These are phyloP conservation scores for Lasiodiplodia sp. DNA, from an alignment of 2,329 filamentous ascomycete species.

Conservation along the genomic window DNA sequence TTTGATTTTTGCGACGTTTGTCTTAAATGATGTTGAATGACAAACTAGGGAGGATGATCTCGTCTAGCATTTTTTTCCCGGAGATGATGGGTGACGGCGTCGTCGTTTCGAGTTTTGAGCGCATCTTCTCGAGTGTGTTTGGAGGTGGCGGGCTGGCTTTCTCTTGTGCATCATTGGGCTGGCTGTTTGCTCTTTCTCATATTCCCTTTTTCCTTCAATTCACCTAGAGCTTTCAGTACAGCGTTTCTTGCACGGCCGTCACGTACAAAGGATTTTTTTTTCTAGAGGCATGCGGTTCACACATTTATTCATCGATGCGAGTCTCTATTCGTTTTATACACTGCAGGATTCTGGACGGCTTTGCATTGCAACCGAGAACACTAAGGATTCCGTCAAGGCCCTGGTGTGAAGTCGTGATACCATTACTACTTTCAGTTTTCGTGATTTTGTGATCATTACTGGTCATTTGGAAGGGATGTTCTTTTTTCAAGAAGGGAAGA, in stretches of 20 bases:
- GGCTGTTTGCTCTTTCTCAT: not conserved
- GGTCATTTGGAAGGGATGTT: not conserved
- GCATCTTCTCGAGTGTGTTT: not conserved
- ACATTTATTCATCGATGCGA: not conserved
- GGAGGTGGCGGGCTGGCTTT: not conserved
- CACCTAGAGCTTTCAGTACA: not conserved
- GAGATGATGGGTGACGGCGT: not conserved
- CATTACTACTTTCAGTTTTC: slow-evolving; percentile 18
- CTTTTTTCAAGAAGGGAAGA: slow-evolving; percentile 3
- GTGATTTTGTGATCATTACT: not conserved
- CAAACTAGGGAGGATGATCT: not conserved
- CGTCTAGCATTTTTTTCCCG: not conserved
- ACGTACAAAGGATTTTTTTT: not conserved
- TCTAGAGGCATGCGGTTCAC: not conserved
- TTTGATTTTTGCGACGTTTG: not conserved
- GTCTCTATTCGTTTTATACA: not conserved
- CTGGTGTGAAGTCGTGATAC: not conserved
- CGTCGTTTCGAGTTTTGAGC: not conserved
- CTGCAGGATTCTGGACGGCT: too few relatives aligned
- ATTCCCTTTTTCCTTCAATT: not conserved
- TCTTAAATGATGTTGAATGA: not conserved
- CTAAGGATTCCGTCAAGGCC: not conserved
- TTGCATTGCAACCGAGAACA: too few relatives aligned
- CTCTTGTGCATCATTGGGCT: not conserved
- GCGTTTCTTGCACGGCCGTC: slow-evolving; percentile 6